A percentile compares a stretch with the other conserved stretches of the same genome.
Evolutionary conservation across 257 asterid genomes (phyloP).

Genomic region (Solanum bukasovii): DNA sequence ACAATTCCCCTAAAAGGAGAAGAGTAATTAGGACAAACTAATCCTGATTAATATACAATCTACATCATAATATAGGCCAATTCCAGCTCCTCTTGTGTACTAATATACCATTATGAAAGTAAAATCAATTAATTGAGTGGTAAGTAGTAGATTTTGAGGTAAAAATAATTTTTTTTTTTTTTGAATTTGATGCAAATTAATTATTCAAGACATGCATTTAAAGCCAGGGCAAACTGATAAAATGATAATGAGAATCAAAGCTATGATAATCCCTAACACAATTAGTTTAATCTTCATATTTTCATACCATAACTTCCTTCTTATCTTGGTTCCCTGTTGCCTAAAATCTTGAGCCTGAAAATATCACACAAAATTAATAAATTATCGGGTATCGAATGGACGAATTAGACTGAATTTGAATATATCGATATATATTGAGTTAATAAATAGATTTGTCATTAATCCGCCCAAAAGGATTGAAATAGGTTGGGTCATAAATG

Average conservation of each 20-base stretch:
- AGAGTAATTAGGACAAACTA: neutral
- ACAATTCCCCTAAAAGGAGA: neutral
- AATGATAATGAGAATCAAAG: constrained; percentile 22
- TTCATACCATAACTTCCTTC: constrained; percentile 40
- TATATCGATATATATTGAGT: neutral
- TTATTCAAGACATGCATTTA: constrained; percentile 7
- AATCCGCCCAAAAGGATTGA: neutral
- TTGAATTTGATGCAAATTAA: neutral
- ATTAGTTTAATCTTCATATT: constrained; percentile 44
- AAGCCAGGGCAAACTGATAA: constrained; percentile 39
- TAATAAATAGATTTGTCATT: neutral
- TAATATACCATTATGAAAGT: neutral
- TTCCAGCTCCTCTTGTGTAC: neutral
- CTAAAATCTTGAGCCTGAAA: constrained; percentile 46
- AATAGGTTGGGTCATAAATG: neutral
- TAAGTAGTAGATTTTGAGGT: neutral
- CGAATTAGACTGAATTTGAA: neutral
- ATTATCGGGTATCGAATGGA: neutral
- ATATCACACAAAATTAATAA: neutral
- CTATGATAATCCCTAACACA: constrained; percentile 22
- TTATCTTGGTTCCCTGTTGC: constrained; percentile 38
- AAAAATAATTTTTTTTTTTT: neutral
- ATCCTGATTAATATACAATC: neutral
- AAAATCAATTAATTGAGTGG: neutral
- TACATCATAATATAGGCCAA: neutral